Evolutionary conservation across 805 yeast genomes (phyloP).

Genomic region (Candida ipomoeae): DNA sequence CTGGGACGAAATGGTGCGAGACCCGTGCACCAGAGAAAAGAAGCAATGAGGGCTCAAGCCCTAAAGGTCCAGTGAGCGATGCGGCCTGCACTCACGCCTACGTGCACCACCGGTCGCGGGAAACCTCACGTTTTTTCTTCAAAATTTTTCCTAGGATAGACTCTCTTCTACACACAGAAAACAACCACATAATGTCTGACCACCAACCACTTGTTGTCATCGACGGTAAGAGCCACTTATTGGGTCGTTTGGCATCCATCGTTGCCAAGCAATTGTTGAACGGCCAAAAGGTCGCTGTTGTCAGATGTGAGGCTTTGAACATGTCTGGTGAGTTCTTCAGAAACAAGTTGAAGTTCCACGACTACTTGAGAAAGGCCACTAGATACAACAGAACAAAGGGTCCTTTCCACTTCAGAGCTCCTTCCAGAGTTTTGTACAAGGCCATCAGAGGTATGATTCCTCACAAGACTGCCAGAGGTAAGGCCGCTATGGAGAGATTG

Average conservation of each 20-base stretch:
- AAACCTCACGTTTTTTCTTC: slow-evolving; percentile 10
- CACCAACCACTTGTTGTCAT: slow-evolving; percentile 97
- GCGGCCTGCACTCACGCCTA: slow-evolving; percentile 4
- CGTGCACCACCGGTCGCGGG: slow-evolving; percentile 10
- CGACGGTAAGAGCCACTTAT: slow-evolving; percentile 99
- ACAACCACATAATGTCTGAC: slow-evolving; percentile 54
- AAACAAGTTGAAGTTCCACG: slow-evolving; percentile 99
- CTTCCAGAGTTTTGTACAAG: slow-evolving; percentile 99
- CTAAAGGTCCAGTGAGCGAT: slow-evolving; percentile 1
- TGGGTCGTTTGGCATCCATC: slow-evolving; percentile 98
- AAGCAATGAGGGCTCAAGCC: slow-evolving; percentile 11
- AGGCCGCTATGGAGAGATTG: slow-evolving; percentile 98
- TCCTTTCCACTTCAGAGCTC: slow-evolving; percentile 99
- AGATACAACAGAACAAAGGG: slow-evolving; percentile 98
- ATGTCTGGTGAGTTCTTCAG: slow-evolving; percentile 99
- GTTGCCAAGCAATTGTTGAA: slow-evolving; percentile 97
- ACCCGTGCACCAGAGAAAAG: too few species aligned
- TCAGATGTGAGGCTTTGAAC: slow-evolving; percentile 96
- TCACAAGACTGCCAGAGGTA: slow-evolving; percentile 99
- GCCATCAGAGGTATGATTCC: slow-evolving; percentile 99
- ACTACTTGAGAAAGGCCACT: slow-evolving; percentile 98
- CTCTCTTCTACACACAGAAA: slow-evolving; percentile 9
- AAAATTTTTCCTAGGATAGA: slow-evolving; percentile 13
- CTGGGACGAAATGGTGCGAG: too few species aligned
- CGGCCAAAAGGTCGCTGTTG: slow-evolving; percentile 97